These are phyloP conservation scores for Acrocalymma vagum DNA, from an alignment of 2,329 filamentous ascomycete species.

Conservation along the genomic window DNA sequence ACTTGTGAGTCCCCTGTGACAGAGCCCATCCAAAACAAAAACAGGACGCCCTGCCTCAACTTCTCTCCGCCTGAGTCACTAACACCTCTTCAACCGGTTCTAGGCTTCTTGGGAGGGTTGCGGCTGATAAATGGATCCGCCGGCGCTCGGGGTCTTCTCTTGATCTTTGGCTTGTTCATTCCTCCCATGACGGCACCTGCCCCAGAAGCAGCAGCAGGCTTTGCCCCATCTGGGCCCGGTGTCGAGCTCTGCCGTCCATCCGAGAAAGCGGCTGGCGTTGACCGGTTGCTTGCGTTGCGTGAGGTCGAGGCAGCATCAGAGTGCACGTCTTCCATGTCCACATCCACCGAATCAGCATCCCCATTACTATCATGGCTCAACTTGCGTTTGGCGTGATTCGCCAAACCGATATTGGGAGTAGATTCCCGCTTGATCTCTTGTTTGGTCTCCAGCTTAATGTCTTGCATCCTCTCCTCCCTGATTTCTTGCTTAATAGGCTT, in stretches of 20 bases:
- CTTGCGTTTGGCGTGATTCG: slow-evolving; percentile 79
- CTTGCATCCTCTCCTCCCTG: slow-evolving; percentile 20
- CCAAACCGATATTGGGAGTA: too few relatives aligned
- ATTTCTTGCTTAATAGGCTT: slow-evolving; percentile 24
- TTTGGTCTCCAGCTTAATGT: slow-evolving; percentile 26
- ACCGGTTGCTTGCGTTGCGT: slow-evolving; percentile 32
- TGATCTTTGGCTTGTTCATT: slow-evolving; percentile 41
- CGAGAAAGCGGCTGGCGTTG: slow-evolving; percentile 31
- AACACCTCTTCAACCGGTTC: slow-evolving; percentile 25
- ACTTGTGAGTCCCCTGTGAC: too few relatives aligned
- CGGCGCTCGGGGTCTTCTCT: slow-evolving; percentile 32
- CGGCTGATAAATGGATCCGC: slow-evolving; percentile 37
- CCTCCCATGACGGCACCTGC: slow-evolving; percentile 25
- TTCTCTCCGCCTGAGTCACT: background rate
- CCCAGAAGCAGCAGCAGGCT: slow-evolving; percentile 11
- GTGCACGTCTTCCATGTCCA: slow-evolving; percentile 38
- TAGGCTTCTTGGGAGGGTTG: slow-evolving; percentile 35
- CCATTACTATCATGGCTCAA: slow-evolving; percentile 74
- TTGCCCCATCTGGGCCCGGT: slow-evolving; percentile 17
- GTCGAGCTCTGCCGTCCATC: slow-evolving; percentile 26
- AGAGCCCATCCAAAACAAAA: background rate
- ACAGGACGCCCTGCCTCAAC: background rate
- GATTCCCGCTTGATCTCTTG: slow-evolving; percentile 31
- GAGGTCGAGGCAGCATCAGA: slow-evolving; percentile 33
- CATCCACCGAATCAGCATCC: slow-evolving; percentile 63